Percentiles rank a stretch among this genome's conserved stretches.
Conservation (phyloP, 176 grass and related monocot genomes). For the Eragrostis curvula region DNA sequence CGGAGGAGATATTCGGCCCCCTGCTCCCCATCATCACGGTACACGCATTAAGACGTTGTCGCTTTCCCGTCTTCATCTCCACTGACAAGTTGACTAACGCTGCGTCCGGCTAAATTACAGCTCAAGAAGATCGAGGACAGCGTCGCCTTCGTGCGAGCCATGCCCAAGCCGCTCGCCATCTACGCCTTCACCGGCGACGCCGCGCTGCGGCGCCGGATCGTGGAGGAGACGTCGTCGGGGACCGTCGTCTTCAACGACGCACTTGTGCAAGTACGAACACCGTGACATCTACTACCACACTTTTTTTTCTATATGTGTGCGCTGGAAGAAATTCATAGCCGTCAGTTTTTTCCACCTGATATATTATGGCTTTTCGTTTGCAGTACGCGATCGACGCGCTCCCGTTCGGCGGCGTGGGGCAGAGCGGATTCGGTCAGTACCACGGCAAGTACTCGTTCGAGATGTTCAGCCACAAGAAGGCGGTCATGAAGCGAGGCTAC, state of each 20-base stretch:
- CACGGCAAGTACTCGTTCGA: slow-evolving; percentile 95
- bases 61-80: not conserved
- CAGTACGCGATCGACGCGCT: slow-evolving; percentile 69
- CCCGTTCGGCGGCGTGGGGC: slow-evolving; percentile 87
- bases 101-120: slow-evolving; percentile 29
- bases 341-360: not conserved
- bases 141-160: slow-evolving; percentile 64
- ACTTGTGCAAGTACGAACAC: slow-evolving; percentile 58
- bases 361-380: slow-evolving; percentile 7
- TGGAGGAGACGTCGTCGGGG: slow-evolving; percentile 85
- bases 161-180: slow-evolving; percentile 78
- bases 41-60: not conserved
- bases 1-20: slow-evolving; percentile 92
- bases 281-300: not conserved
- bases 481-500: slow-evolving; percentile 67
- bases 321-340: not conserved
- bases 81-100: not conserved
- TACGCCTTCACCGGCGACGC: slow-evolving; percentile 78
- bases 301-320: not conserved
- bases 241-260: slow-evolving; percentile 86
- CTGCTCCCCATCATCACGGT: slow-evolving; percentile 96
- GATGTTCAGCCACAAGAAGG: slow-evolving; percentile 90
- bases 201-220: slow-evolving; percentile 50
- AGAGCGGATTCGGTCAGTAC: slow-evolving; percentile 88
- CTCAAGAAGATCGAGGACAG: slow-evolving; percentile 92